Evolutionary conservation across 164 flowering plant genomes (phyloP), one percentile per base, ranked within the genome.

Genomic region (Vitis vinifera): DNA sequence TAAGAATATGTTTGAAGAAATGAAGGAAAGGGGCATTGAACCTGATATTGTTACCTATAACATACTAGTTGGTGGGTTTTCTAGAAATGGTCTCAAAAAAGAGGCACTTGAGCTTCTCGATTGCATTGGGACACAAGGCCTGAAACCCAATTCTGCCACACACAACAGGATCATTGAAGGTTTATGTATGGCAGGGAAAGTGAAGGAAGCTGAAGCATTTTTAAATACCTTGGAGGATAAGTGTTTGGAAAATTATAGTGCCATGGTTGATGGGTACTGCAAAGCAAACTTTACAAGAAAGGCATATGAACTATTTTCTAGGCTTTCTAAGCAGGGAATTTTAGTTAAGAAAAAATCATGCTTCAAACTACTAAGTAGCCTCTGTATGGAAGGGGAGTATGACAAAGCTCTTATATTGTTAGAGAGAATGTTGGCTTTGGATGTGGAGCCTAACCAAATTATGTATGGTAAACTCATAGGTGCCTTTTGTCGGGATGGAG

Each of bases 191-290:
- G 84, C 77, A 59, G 91, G 91, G 44, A 86, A 83, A 72, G 82
- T 85, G 53, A 68, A 79, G 73, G 89, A 90, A 73, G 98, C 98
- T 66, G 88, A 85, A 81, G 63, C 4, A 2, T 84, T 82, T 71
- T 75, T 89, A 13, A 56, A 67, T 63, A 63, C 71, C 58, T 73
- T 90, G 65, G 75, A 80, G 68, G 83, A 75, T 10, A 86, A 86
- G 76, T 65, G 82, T 67, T 53, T 56, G 10, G 84, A 74, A 63
- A 83, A 78, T 70, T 89, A 77, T 73, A 68, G 73, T 78, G 87
- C 94, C 31, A 82, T 91, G 90, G 52, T 94, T 23, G 82, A 67
- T 63, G 96, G 98, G 48, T 94, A 85, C 52, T 87, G 92, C 77
- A 82, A 84, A 71, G 83, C 86, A 10, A 61, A 74, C 55, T 56